Percentiles rank a stretch among this genome's conserved stretches.
These are phyloP conservation scores for Colletotrichum liriopes DNA, from an alignment of 2,329 filamentous ascomycete genomes.

Conservation along the genomic window DNA sequence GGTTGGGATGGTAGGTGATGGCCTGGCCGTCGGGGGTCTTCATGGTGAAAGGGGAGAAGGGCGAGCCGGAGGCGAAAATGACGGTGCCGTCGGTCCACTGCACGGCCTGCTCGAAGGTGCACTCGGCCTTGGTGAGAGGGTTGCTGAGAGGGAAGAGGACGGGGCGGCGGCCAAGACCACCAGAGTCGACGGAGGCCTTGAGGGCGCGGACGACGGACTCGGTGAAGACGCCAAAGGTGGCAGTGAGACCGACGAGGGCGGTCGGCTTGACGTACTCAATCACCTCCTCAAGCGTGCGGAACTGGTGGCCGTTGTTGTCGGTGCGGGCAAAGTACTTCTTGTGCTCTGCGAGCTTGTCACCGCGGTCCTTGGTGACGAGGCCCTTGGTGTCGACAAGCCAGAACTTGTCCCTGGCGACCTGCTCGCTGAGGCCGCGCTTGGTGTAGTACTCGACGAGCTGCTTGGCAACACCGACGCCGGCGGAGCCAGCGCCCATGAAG, in stretches of 20 bases:
- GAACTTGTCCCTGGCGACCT: conserved; percentile 91
- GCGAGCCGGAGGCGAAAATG: conserved; percentile 95
- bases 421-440: conserved; percentile 89
- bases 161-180: conserved; percentile 81
- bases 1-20: conserved; percentile 82
- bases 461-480: conserved; percentile 97
- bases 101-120: conserved; percentile 95
- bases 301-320: conserved; percentile 77
- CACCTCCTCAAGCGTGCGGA: conserved; percentile 88
- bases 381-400: conserved; percentile 98
- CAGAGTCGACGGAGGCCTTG: conserved; percentile 74
- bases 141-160: conserved; percentile 98
- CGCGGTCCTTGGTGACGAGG: conserved; percentile 92
- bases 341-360: conserved; percentile 94
- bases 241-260: conserved; percentile 93
- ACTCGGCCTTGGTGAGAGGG: conserved; percentile 96
- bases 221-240: conserved; percentile 95
- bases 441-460: conserved; percentile 98
- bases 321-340: conserved; percentile 80
- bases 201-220: conserved; percentile 84
- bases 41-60: conserved; percentile 82
- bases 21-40: conserved; percentile 72
- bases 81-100: conserved; percentile 91
- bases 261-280: conserved; percentile 96
- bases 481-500: conserved; percentile 96